Conservation (phyloP, 169 alveolate genomes). For the Besnoitia besnoiti region DNA sequence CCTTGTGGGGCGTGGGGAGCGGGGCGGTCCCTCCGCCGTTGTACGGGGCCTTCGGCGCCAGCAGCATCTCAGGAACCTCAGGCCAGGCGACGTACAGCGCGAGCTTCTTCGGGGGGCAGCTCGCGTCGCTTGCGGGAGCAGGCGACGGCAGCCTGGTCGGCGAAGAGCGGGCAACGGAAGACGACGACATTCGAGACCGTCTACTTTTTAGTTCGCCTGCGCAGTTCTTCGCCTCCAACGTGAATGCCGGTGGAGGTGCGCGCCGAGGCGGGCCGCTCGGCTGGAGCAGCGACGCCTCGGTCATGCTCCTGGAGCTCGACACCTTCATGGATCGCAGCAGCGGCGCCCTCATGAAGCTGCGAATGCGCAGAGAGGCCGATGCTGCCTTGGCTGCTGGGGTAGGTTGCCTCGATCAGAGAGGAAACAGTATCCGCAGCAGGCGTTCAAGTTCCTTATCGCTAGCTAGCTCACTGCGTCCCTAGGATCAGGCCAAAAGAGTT, state of each 20-base stretch:
- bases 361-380: background rate
- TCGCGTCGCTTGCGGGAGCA: background rate
- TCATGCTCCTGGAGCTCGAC: slow-evolving; percentile 15
- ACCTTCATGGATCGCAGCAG: slow-evolving; percentile 26
- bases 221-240: background rate
- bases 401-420: too few species aligned
- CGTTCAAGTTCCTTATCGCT: too few species aligned
- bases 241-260: background rate
- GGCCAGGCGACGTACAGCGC: too few species aligned
- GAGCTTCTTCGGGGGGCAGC: background rate
- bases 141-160: background rate
- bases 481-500: too few species aligned
- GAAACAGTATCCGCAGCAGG: too few species aligned
- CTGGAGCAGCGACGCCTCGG: slow-evolving; percentile 31
- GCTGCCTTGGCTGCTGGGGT: too few species aligned
- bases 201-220: slow-evolving; percentile 15
- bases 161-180: background rate
- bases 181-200: background rate
- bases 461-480: too few species aligned
- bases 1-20: background rate
- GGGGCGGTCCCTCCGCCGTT: too few species aligned
- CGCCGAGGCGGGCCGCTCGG: background rate
- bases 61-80: too few species aligned
- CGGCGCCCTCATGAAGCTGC: background rate
- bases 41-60: too few species aligned